A percentile compares a stretch with the other conserved stretches of the same genome.
phyloP scores from a whole-genome alignment of 129 eudicot species.

The Centrapalus pauciflorus region DNA sequence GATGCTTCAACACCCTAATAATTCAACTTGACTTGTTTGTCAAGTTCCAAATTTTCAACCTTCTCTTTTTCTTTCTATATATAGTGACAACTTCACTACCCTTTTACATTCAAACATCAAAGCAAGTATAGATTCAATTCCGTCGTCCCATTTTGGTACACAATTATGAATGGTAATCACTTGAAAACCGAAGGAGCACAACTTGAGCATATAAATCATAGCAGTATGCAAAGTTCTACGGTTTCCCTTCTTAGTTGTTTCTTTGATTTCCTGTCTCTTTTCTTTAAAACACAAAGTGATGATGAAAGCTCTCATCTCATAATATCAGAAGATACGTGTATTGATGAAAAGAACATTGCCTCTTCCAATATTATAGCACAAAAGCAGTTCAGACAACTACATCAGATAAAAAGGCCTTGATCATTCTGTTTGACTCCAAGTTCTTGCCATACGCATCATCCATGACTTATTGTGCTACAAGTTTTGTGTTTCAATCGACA shows the following conservation, averaged over 20 bases:
- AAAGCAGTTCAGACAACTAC: constrained; percentile 38
- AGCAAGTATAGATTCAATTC: not conserved
- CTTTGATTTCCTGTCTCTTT: constrained; percentile 1
- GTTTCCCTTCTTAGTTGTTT: constrained; percentile 14
- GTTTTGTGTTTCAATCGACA: no score
- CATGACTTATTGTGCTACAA: no score
- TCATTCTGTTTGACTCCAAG: no score
- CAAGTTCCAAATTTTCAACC: no score
- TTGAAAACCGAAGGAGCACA: not conserved
- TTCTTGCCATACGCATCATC: no score
- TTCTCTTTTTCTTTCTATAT: not conserved
- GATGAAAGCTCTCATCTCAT: constrained; percentile 2
- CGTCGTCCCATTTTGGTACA: not conserved
- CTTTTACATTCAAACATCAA: constrained; percentile 12
- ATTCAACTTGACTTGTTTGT: no score
- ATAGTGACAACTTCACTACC: constrained; percentile 10
- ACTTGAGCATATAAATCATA: not conserved
- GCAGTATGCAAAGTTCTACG: not conserved
- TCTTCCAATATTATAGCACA: constrained; percentile 29
- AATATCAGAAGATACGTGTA: not conserved
- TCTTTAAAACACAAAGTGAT: constrained; percentile 5
- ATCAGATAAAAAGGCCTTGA: constrained; percentile 31
- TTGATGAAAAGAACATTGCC: not conserved
- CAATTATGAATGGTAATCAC: constrained; percentile 6
- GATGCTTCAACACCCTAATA: no score